Percentiles rank a stretch among this genome's conserved stretches.
Evolutionary conservation across 345 rosid species (phyloP).

Genomic region (Gossypium turneri): DNA sequence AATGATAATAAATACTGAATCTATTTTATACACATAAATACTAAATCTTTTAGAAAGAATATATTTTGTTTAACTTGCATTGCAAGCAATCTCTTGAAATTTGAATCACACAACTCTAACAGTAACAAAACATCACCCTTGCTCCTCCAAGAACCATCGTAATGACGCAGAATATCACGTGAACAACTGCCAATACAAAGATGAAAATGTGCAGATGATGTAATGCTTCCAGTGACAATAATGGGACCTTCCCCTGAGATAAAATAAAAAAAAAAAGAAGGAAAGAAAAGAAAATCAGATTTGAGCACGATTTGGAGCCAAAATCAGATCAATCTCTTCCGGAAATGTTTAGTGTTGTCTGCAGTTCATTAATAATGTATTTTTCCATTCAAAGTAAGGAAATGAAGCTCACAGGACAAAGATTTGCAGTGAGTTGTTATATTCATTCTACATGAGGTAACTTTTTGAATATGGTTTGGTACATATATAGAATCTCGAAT

Average conservation of each 20-base stretch:
- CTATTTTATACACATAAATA: no score
- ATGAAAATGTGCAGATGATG: conserved; percentile 89
- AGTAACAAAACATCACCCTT: conserved; percentile 40
- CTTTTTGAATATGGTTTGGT: no score
- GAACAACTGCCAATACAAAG: conserved; percentile 79
- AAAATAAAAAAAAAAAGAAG: neutral
- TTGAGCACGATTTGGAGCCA: neutral
- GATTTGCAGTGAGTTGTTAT: no score
- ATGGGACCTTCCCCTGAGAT: conserved; percentile 58
- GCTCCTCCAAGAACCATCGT: conserved; percentile 78
- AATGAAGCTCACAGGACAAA: neutral
- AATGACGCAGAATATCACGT: conserved; percentile 64
- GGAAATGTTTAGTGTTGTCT: neutral
- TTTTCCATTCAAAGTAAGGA: neutral
- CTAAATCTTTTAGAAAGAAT: no score
- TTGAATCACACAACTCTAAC: no score
- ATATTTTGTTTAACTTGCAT: no score
- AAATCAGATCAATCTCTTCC: neutral
- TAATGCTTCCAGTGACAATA: conserved; percentile 68
- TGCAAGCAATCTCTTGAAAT: no score
- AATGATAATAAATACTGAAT: no score
- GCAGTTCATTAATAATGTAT: neutral
- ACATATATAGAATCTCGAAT: no score
- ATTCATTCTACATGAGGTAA: no score
- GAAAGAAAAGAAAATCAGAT: conserved; percentile 7